These are phyloP conservation scores for Didymella pomorum DNA, from an alignment of 2,329 filamentous ascomycete genomes.

Conservation along the genomic window DNA sequence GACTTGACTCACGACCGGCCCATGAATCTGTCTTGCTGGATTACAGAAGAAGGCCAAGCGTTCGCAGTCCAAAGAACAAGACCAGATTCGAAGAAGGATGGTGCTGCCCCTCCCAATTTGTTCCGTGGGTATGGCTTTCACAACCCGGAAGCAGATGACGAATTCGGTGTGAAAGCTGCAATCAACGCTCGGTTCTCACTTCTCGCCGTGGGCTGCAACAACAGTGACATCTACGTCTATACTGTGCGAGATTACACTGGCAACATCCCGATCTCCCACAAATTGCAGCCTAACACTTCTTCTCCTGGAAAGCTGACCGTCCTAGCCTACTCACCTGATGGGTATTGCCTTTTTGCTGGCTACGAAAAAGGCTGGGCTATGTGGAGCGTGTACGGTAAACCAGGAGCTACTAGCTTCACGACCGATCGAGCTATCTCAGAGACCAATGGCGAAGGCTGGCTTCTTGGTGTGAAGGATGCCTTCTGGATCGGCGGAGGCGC, in stretches of 20 bases:
- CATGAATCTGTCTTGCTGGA: conserved; percentile 95
- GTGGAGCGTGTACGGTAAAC: conserved; percentile 97
- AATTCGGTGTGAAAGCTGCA: conserved; percentile 74
- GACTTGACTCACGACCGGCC: conserved; percentile 95
- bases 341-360: conserved; percentile 93
- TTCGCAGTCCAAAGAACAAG: conserved; percentile 84
- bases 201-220: conserved; percentile 82
- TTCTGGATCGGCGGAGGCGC: conserved; percentile 89
- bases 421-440: conserved; percentile 70
- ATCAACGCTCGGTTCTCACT: conserved; percentile 96
- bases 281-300: conserved; percentile 74
- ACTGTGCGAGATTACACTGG: conserved; percentile 91
- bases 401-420: conserved; percentile 82
- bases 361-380: conserved; percentile 93
- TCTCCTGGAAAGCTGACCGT: conserved; percentile 75
- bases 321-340: conserved; percentile 89
- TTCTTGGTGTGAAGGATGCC: conserved; percentile 78
- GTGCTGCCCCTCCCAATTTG: conserved; percentile 66
- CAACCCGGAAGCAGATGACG: conserved; percentile 65
- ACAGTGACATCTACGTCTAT: conserved; percentile 87
- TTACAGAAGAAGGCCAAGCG: conserved; percentile 84
- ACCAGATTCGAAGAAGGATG: conserved; percentile 46
- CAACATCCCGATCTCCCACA: conserved; percentile 88
- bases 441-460: conserved; percentile 80
- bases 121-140: conserved; percentile 96